A percentile compares a stretch with the other conserved stretches of the same genome.
Evolutionary conservation across 2,329 filamentous ascomycete species (phyloP).

Genomic region (Dothistroma septosporum): DNA sequence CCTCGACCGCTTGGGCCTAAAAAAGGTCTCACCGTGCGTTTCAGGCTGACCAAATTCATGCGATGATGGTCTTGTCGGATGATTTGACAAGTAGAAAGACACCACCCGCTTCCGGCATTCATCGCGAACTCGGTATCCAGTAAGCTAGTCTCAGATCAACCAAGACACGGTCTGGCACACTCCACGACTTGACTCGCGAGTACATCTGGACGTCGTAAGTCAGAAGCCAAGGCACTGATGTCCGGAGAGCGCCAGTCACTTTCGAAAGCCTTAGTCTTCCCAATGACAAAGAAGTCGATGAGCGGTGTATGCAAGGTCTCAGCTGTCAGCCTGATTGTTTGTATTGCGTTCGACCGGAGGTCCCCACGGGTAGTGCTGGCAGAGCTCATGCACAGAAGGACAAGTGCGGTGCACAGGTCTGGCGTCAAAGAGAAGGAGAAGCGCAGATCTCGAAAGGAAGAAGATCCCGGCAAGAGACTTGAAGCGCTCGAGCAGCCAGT

Average conservation of each 20-base stretch:
- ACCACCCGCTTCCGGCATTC: conserved; percentile 13
- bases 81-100: conserved; percentile 10
- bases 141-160: conserved; percentile 4
- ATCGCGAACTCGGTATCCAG: conserved; percentile 15
- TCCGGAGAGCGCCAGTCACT: neutral
- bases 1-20: conserved; percentile 6
- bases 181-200: conserved; percentile 2
- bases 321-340: conserved; percentile 17
- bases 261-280: neutral
- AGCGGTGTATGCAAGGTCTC: conserved; percentile 14
- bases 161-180: neutral
- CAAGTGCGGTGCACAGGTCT: conserved; percentile 5
- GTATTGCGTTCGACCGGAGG: conserved; percentile 16
- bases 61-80: conserved; percentile 10
- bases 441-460: conserved; percentile 11
- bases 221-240: neutral
- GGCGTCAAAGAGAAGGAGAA: conserved; percentile 7
- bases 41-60: conserved; percentile 13
- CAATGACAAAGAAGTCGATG: neutral
- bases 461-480: conserved; percentile 9
- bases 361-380: conserved; percentile 16
- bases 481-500: conserved; percentile 7
- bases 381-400: conserved; percentile 11
- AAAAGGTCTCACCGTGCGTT: conserved; percentile 17
- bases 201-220: conserved; percentile 11